These are phyloP conservation scores for Solanum chiquidenum DNA, from an alignment of 257 asterid species.

Conservation along the genomic window DNA sequence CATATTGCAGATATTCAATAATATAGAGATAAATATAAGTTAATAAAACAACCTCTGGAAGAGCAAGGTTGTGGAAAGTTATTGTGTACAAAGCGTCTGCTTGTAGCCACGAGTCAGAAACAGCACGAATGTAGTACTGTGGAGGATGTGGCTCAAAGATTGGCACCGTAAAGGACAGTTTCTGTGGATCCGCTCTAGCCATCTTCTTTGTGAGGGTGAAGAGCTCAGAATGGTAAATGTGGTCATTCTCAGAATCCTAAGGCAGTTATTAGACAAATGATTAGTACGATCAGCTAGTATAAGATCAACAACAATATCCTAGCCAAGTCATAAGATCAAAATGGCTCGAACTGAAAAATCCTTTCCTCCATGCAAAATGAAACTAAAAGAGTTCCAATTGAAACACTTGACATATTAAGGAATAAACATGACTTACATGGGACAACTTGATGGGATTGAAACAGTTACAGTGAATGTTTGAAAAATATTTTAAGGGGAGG, in stretches of 20 bases:
- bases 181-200: slow-evolving; percentile 86
- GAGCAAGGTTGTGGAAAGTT: slow-evolving; percentile 81
- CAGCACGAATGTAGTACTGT: slow-evolving; percentile 87
- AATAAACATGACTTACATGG: not conserved
- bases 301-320: not conserved
- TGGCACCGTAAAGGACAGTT: slow-evolving; percentile 89
- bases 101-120: slow-evolving; percentile 93
- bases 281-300: not conserved
- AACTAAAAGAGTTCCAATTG: not conserved
- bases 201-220: slow-evolving; percentile 79
- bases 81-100: slow-evolving; percentile 77
- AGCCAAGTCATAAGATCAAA: not conserved
- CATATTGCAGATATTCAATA: not conserved
- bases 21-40: not conserved
- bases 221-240: slow-evolving; percentile 91
- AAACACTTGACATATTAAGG: not conserved
- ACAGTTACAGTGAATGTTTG: not conserved
- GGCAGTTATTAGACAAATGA: not conserved
- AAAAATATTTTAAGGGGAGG: not conserved
- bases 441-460: not conserved
- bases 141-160: slow-evolving; percentile 99
- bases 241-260: slow-evolving; percentile 98
- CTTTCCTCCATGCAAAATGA: not conserved
- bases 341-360: not conserved
- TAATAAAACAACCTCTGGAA: slow-evolving; percentile 69